Evolutionary conservation across 306 rosid species (phyloP), one percentile per base, ranked within the genome.

Genomic region (Elaeagnus macrophylla): DNA sequence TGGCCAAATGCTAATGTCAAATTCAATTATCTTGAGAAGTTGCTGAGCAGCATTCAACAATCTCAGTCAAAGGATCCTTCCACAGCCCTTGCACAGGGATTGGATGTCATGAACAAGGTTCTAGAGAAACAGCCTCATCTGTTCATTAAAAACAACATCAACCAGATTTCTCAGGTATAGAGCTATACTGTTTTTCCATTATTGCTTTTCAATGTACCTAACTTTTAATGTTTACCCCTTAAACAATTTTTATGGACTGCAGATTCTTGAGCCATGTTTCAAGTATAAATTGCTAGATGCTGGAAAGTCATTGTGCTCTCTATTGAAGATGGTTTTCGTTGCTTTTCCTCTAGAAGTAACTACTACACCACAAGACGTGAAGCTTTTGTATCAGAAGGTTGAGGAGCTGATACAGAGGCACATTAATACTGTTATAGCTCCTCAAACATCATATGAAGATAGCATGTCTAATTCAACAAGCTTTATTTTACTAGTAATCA

Each of bases 231-330:
- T 50, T 61, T 47, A 40, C 48, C 39, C 8, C 37, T 49, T 5
- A 12, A 46, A 10, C 3, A 10, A 12, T n/a, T n/a, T n/a, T 7
- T 19, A 2, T 5, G 12, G 39, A 12, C 20, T 55, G 53, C 71
- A 93, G 99, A 88, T 93, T 79, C 89, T 93, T 65, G 99, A 93
- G 74, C 99, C 95, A 7, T 93, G 96, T 77, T 93, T 93, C 81
- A 93, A 84, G 81, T 80, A 82, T 60, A 93, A 88, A 72, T 69
- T 93, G 71, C 68, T 88, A 70, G 99, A 93, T 72, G 85, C 88
- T 61, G 99, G 99, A 40, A 93, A 82, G 69, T 93, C 99, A 6
- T 77, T 93, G 77, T 84, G 99, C 74, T 87, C 90, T 59, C 79
- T 93, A 78, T 68, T 93, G 85, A 80, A 79, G 86, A 88, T 87